phyloP scores from a whole-genome alignment of 805 yeast species.

The Wickerhamiella galacta region DNA sequence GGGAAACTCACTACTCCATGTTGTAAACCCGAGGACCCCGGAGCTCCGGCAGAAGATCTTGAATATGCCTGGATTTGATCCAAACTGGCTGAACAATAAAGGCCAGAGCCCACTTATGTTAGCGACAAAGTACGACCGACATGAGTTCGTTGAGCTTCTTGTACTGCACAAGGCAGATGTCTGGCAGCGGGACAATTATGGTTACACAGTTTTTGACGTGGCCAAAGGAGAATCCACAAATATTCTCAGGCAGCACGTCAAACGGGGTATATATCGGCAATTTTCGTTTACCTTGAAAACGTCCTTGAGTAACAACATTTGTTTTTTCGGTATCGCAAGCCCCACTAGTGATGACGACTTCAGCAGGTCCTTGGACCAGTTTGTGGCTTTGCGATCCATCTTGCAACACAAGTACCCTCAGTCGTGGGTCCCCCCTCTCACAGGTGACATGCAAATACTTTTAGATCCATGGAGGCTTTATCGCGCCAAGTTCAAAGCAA shows the following conservation, averaged over 20 bases:
- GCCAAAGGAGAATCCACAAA: constrained; percentile 16
- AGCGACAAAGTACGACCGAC: constrained; percentile 50
- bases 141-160: constrained; percentile 39
- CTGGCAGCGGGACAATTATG: constrained; percentile 17
- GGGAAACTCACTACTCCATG: constrained; percentile 67
- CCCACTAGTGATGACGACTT: constrained; percentile 8
- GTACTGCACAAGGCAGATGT: constrained; percentile 36
- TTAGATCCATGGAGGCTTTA: constrained; percentile 19
- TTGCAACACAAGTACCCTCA: constrained; percentile 21
- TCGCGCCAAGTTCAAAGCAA: constrained; percentile 24
- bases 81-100: constrained; percentile 45
- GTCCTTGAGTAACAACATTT: constrained; percentile 1
- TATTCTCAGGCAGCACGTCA: constrained; percentile 5
- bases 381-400: constrained; percentile 20
- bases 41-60: constrained; percentile 2
- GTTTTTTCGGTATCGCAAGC: constrained; percentile 7
- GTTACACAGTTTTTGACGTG: constrained; percentile 21
- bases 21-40: constrained; percentile 32
- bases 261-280: neutral
- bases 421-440: constrained; percentile 24
- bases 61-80: constrained; percentile 25
- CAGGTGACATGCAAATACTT: constrained; percentile 17
- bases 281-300: constrained; percentile 4
- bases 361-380: constrained; percentile 21
- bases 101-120: constrained; percentile 55